Evolutionary conservation across 257 asterid genomes (phyloP).

Genomic region (Solanum pennellii): DNA sequence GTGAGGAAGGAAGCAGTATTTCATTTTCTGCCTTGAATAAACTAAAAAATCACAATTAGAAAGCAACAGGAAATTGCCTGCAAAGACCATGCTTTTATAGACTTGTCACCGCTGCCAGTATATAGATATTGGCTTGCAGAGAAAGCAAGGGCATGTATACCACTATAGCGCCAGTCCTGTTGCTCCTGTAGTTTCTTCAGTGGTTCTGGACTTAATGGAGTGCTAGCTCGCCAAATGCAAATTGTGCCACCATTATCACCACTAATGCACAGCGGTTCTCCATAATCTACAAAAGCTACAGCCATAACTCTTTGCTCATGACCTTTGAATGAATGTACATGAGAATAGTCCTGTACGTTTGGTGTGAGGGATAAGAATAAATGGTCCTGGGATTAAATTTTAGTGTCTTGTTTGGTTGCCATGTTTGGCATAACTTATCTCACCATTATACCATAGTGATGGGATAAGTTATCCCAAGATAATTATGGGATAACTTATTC

Average conservation of each 20-base stretch:
- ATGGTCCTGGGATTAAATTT: too few relatives aligned
- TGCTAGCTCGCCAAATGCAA: slow-evolving; percentile 67
- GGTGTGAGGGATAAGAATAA: too few relatives aligned
- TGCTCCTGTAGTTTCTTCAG: slow-evolving; percentile 43
- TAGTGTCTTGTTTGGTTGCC: too few relatives aligned
- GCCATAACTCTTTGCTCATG: slow-evolving; percentile 78
- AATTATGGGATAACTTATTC: too few relatives aligned
- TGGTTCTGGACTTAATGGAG: slow-evolving; percentile 51
- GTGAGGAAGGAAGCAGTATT: not conserved
- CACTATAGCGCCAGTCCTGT: slow-evolving; percentile 96
- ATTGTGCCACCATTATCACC: slow-evolving; percentile 73
- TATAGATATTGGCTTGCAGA: slow-evolving; percentile 55
- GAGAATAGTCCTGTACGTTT: slow-evolving; percentile 50
- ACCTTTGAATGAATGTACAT: slow-evolving; percentile 66
- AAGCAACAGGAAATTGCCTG: slow-evolving; percentile 31
- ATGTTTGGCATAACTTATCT: too few relatives aligned
- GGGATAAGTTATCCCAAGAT: too few relatives aligned
- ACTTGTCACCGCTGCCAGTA: slow-evolving; percentile 88
- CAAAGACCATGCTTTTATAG: slow-evolving; percentile 92
- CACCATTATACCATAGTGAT: too few relatives aligned
- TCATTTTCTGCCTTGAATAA: slow-evolving; percentile 1
- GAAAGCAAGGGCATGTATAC: slow-evolving; percentile 78
- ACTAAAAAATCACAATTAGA: slow-evolving; percentile 1
- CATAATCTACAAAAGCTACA: slow-evolving; percentile 52
- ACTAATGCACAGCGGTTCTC: slow-evolving; percentile 67